Conservation (phyloP, 2,329 filamentous ascomycete species). For the Pseudocercospora cruenta region DNA sequence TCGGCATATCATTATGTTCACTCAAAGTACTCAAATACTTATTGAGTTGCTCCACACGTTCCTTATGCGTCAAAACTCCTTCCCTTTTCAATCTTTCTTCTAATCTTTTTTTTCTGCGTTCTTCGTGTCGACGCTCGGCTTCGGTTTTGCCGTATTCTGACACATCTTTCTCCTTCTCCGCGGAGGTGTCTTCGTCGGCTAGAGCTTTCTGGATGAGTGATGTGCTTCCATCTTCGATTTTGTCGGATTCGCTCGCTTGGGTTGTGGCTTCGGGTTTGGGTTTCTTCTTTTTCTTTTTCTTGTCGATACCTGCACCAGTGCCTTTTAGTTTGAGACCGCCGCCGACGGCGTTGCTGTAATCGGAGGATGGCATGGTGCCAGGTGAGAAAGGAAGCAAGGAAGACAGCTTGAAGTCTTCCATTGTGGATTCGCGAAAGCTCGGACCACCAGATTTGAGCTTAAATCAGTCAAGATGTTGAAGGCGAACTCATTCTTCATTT, state of each 20-base stretch:
- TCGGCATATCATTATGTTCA: conserved; percentile 95
- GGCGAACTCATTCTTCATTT: too few species aligned
- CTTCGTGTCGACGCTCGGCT: conserved; percentile 78
- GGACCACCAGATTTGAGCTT: too few species aligned
- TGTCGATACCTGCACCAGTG: conserved; percentile 62
- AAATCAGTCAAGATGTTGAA: too few species aligned
- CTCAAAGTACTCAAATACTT: conserved; percentile 88
- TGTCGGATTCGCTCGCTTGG: conserved; percentile 21
- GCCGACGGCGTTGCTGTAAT: conserved; percentile 70
- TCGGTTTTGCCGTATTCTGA: conserved; percentile 74
- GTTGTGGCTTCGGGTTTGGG: conserved; percentile 20
- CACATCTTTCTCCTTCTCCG: conserved; percentile 34
- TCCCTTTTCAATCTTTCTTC: conserved; percentile 81
- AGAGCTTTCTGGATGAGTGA: background rate
- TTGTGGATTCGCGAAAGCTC: background rate
- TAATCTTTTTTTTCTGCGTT: conserved; percentile 77
- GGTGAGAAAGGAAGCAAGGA: background rate
- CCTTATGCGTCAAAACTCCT: conserved; percentile 94
- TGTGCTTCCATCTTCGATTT: conserved; percentile 37
- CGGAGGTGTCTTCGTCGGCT: conserved; percentile 40
- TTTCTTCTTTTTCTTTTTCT: conserved; percentile 61
- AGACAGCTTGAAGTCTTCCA: background rate
- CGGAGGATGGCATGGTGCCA: conserved; percentile 67
- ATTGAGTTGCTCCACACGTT: conserved; percentile 93
- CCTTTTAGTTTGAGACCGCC: conserved; percentile 88